Base-by-base conservation (phyloP, 139 green algal species). In the Microglena sp. region DNA sequence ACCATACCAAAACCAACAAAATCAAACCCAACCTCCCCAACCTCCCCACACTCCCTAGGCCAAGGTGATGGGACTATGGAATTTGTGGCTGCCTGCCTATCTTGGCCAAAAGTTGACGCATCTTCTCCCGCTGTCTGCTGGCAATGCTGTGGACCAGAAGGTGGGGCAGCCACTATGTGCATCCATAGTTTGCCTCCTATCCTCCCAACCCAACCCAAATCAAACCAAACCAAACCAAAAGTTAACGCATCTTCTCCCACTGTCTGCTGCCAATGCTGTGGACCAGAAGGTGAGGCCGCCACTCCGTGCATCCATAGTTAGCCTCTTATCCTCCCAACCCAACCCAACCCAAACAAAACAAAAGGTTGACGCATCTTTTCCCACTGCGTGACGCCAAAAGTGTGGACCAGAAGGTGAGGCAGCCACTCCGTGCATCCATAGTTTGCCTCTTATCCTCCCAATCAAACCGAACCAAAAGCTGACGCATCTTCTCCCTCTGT, bases 31-130 rank as follows among this genome's bases (percentile, higher is more conserved):
- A 18, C 40, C 11, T 50, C 18, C 15, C 40, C 40, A 11, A 50
- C 40, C 11, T 50, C 40, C 40, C 40, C 40, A 50, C 11, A 50
- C 40, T 18, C 40, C 15, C 15, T 36, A 60, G 65, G 82, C 82
- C 21, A 78, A 79, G 46, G 33, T 26, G 22, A 65, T 68, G 26
- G 91, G 90, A 0, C 84, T 99, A 40, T 99, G 94, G 94, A 99
- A 99, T 78, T 75, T 99, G 43, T 99, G 90, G 89, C 69, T 99
- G 33, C 81, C 92, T 2, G 69, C 69, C 0, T 11, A 60, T 54
- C 27, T 80, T 43, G 69, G 50, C 66, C 61, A 26, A 27, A 11
- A 27, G 15, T n/a, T 77, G 1, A 3, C 28, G 15, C 69, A 68
- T 64, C 68, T 82, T n/a, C n/a, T n/a, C n/a, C n/a, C n/a, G n/a